phyloP scores from a whole-genome alignment of 208 protist genomes.

The Acanthamoeba culbertsoni region DNA sequence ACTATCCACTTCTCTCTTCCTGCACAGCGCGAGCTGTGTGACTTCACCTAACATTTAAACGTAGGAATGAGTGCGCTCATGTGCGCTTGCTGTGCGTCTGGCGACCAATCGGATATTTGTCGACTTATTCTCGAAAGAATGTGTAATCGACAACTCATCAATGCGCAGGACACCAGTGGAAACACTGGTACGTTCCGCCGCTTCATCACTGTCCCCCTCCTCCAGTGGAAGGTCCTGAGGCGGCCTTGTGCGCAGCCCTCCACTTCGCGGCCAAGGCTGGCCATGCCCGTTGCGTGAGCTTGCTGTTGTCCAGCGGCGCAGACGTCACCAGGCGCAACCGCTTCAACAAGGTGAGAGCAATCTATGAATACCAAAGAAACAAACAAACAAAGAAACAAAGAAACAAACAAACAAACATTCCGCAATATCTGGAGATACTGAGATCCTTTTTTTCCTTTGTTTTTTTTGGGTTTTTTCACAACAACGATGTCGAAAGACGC shows the following conservation, averaged over 20 bases:
- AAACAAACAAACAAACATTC: too few relatives aligned
- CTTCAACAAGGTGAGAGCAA: neutral
- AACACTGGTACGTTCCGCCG: neutral
- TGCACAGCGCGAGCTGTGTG: neutral
- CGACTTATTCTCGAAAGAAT: neutral
- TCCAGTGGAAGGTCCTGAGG: too few relatives aligned
- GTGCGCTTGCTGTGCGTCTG: neutral
- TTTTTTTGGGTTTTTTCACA: neutral
- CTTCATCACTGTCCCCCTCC: neutral
- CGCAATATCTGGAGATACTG: too few relatives aligned
- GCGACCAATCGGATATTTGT: neutral
- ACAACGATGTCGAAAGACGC: neutral
- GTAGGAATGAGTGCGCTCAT: neutral
- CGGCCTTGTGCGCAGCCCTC: neutral
- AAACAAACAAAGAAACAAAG: too few relatives aligned
- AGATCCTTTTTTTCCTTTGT: neutral
- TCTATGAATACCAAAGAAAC: too few relatives aligned
- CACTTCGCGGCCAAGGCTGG: neutral
- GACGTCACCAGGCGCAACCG: neutral
- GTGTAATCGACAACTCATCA: neutral
- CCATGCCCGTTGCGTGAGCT: neutral
- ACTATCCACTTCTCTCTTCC: neutral
- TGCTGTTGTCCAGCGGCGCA: neutral
- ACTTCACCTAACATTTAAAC: neutral
- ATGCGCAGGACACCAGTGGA: neutral